These are phyloP conservation scores for Arthroderma sp. DNA, from an alignment of 2,329 filamentous ascomycete species.

Conservation along the genomic window DNA sequence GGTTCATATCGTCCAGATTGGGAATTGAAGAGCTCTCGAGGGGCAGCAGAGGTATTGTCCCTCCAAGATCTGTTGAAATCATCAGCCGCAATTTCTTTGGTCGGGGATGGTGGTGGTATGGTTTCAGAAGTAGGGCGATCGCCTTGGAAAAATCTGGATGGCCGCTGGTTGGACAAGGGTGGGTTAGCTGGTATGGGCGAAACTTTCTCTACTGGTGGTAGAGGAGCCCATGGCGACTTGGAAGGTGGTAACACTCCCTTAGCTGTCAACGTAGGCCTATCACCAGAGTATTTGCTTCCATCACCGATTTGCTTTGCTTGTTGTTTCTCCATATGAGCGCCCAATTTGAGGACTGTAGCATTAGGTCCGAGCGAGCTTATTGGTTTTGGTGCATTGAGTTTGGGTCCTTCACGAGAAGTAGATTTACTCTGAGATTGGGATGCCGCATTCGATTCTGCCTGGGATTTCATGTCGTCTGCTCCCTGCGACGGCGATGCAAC, in stretches of 20 bases:
- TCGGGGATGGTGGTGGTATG: constrained; percentile 39
- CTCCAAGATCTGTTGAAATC: constrained; percentile 83
- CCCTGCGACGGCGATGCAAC: constrained; percentile 5
- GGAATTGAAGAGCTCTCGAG: constrained; percentile 83
- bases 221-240: constrained; percentile 81
- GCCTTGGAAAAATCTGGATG: constrained; percentile 38
- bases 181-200: constrained; percentile 54
- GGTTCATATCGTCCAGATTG: constrained; percentile 88
- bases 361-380: constrained; percentile 36
- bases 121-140: constrained; percentile 46
- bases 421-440: constrained; percentile 8
- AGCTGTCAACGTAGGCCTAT: constrained; percentile 38
- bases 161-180: constrained; percentile 29
- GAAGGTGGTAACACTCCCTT: constrained; percentile 44
- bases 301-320: constrained; percentile 32
- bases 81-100: constrained; percentile 83
- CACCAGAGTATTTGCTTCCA: constrained; percentile 37
- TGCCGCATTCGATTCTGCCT: constrained; percentile 10
- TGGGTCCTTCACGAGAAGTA: constrained; percentile 15
- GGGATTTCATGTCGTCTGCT: background rate
- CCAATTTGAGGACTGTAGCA: constrained; percentile 36
- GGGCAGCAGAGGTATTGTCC: constrained; percentile 50
- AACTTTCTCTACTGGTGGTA: constrained; percentile 74
- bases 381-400: constrained; percentile 22
- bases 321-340: constrained; percentile 31